phyloP scores from a whole-genome alignment of 2,329 filamentous ascomycete genomes.

The Sporothrix inflata region DNA sequence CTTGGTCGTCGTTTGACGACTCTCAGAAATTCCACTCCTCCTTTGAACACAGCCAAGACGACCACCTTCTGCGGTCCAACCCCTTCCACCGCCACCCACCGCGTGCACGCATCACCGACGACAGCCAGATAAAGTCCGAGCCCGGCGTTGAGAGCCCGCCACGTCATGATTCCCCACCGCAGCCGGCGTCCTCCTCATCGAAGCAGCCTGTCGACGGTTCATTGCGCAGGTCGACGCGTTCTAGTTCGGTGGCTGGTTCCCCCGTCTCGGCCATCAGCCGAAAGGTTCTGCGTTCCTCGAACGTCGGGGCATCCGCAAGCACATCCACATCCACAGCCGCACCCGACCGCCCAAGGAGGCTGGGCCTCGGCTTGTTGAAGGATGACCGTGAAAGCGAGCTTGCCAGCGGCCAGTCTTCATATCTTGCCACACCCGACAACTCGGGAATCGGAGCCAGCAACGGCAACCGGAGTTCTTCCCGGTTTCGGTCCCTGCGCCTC shows the following conservation, averaged over 20 bases:
- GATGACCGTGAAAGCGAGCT: constrained; percentile 8
- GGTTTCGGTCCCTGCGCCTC: constrained; percentile 47
- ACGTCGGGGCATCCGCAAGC: constrained; percentile 27
- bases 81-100: constrained; percentile 18
- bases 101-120: constrained; percentile 27
- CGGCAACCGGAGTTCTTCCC: constrained; percentile 44
- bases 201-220: constrained; percentile 35
- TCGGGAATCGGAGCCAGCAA: constrained; percentile 46
- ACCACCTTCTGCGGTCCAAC: constrained; percentile 3
- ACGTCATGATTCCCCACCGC: constrained; percentile 37
- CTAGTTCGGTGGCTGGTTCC: constrained; percentile 42
- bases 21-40: constrained; percentile 15
- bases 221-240: constrained; percentile 42
- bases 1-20: constrained; percentile 37
- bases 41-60: constrained; percentile 30
- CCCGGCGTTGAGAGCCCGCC: constrained; percentile 42
- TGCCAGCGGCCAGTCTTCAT: constrained; percentile 30
- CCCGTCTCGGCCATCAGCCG: constrained; percentile 38
- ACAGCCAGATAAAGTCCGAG: constrained; percentile 38
- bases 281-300: constrained; percentile 39
- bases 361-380: constrained; percentile 35
- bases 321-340: constrained; percentile 38
- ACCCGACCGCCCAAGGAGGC: constrained; percentile 47
- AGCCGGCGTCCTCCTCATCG: constrained; percentile 29
- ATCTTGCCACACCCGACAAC: constrained; percentile 61